Evolutionary conservation across 306 rosid genomes (phyloP).

Genomic region (Ormosia semicastrata): DNA sequence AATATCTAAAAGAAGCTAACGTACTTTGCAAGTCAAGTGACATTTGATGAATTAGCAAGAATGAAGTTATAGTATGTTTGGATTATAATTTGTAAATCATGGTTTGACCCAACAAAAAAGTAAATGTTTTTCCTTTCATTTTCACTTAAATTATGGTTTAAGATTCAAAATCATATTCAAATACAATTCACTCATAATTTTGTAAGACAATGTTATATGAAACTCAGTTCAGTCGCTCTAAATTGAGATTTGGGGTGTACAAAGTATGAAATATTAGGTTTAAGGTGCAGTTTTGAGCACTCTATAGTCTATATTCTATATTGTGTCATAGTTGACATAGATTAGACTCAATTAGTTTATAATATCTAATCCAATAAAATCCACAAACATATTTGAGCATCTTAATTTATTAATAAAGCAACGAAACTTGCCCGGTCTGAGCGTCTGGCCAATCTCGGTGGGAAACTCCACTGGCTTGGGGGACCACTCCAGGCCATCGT

Average conservation of each 20-base stretch:
- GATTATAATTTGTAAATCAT: background rate
- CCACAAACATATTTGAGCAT: too few relatives aligned
- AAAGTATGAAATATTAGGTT: background rate
- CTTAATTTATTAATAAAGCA: background rate
- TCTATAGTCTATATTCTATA: background rate
- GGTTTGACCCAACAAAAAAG: background rate
- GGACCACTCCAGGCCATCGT: slow-evolving; percentile 20
- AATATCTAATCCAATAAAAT: too few relatives aligned
- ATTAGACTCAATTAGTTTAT: slow-evolving; percentile 21
- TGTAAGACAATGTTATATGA: too few relatives aligned
- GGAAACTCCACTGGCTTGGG: slow-evolving; percentile 29
- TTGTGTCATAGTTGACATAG: background rate
- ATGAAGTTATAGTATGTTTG: background rate
- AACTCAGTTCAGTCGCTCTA: too few relatives aligned
- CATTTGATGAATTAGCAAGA: background rate
- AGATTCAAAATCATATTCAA: background rate
- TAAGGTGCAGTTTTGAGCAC: background rate
- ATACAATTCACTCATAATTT: too few relatives aligned
- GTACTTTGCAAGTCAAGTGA: slow-evolving; percentile 14
- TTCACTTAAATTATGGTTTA: background rate
- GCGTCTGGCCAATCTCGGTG: slow-evolving; percentile 40
- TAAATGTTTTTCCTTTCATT: too few relatives aligned
- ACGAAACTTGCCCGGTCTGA: slow-evolving; percentile 49
- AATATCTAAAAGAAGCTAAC: slow-evolving; percentile 7
- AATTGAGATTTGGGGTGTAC: too few relatives aligned